Evolutionary conservation across 129 eudicot species (phyloP), one percentile per base, ranked within the genome.

Genomic region (Centrapalus pauciflorus): DNA sequence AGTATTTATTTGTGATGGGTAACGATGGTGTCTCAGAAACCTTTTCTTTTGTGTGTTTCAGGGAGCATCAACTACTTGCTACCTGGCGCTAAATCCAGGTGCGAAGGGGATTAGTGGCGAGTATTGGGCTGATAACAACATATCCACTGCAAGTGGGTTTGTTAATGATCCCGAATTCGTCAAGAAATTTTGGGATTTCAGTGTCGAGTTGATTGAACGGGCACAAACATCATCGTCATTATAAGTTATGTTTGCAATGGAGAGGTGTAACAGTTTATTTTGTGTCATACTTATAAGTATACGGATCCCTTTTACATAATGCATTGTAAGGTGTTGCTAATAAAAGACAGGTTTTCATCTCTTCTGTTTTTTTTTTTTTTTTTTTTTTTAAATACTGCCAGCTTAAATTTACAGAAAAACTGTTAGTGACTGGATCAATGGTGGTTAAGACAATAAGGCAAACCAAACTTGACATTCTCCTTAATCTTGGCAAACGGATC

Each of bases 11-110:
- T n/a, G n/a, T n/a, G n/a, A n/a, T n/a, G n/a, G 52, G 52, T 45
- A 13, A 13, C 52, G 17, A 45, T 4, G 19, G 52, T 45, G 17
- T 13, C 0, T 45, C 52, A 48, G 49, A 69, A 16, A 16, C 27
- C 2, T 34, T 28, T 70, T 32, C 12, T 17, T 21, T 14, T 0
- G 14, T 71, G 52, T 61, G 24, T 56, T n/a, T 29, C 30, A 75
- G 90, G 97, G 97, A 63, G 97, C 97, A 5, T 84, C 97, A 16
- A 86, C 97, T 2, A 81, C 88, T 5, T 86, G 97, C 69, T 89
- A 89, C 57, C 66, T 86, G 56, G 97, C 97, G 29, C 48, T 89
- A 79, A 74, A 89, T 67, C 95, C 95, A 1, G 77, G 77, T 27
- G 86, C 70, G 3, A 60, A 80, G 51, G 96, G 87, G 20, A 82